phyloP scores from a whole-genome alignment of 106 monocot genomes.

The Dactylorhiza incarnata region DNA sequence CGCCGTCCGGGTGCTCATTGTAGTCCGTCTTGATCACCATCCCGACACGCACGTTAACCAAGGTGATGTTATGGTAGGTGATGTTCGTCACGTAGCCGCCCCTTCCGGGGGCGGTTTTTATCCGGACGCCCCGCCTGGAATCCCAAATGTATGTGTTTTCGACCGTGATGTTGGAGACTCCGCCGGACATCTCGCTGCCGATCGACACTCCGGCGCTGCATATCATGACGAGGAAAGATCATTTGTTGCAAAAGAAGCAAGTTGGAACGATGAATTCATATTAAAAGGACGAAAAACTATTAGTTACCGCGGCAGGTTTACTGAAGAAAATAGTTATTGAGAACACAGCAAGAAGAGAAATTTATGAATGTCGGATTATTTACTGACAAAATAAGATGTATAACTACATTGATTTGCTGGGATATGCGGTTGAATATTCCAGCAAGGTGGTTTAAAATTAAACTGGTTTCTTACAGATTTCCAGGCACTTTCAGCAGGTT shows the following conservation, averaged over 20 bases:
- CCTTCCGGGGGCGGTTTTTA: constrained; percentile 60
- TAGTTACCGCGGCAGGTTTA: too few species aligned
- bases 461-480: too few species aligned
- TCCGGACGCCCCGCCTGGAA: constrained; percentile 43
- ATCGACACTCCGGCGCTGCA: constrained; percentile 69
- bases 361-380: too few species aligned
- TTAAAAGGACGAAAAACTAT: background rate
- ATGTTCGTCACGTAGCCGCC: constrained; percentile 57
- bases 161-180: constrained; percentile 41
- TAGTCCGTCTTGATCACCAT: constrained; percentile 57
- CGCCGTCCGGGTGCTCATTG: constrained; percentile 49
- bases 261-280: background rate
- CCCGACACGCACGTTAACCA: constrained; percentile 32
- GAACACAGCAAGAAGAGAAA: too few species aligned
- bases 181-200: constrained; percentile 74
- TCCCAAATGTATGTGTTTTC: constrained; percentile 50
- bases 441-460: too few species aligned
- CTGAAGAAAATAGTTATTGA: too few species aligned
- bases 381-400: too few species aligned
- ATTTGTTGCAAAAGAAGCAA: background rate
- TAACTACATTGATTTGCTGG: too few species aligned
- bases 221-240: background rate
- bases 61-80: constrained; percentile 37
- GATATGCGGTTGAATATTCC: too few species aligned
- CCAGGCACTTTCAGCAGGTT: too few species aligned